Base-by-base conservation (phyloP, 257 asterid genomes). In the Coffea canephora region DNA sequence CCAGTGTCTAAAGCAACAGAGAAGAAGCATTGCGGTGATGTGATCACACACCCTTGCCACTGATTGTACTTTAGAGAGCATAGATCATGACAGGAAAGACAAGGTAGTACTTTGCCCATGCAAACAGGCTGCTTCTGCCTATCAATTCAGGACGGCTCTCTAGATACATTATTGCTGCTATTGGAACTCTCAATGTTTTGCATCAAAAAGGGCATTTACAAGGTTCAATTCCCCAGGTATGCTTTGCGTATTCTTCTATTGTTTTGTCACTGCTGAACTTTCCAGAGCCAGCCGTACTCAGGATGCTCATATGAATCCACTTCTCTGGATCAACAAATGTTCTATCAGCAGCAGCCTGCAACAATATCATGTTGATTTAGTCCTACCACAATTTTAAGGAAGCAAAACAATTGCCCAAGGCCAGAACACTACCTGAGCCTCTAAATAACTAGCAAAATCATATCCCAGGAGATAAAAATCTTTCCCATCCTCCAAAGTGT, bases 241-340 rank as follows among this genome's bases (percentile, higher is more conserved):
- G 82, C 61, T 86, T 68, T 12, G 89, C 89, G 76, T 88, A 88
- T 77, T 88, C 89, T 78, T 86, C 88, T 5, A 86, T 86, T 7
- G 89, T 88, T 82, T 87, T 80, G 71, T 88, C 91, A 16, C 89
- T 88, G 88, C 91, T 88, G 83, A 88, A 88, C 82, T 82, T 88
- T 73, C 87, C 89, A 46, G 91, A 80, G 69, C 88, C 88, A 16
- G 89, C 83, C 5, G 89, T 83, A 74, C 89, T 76, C 3, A 86
- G 87, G 46, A 88, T 88, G 84, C 91, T 88, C 91, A 84, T 88
- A 31, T 50, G 67, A 19, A 76, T 88, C 91, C 91, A 86, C 76
- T 82, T 88, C 57, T 76, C 91, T 79, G 80, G 76, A 75, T 86
- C 83, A 14, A 82, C 87, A 84, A 82, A 88, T 18, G 78, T 79